Evolutionary conservation across 768 basidiomycete genomes (phyloP), one percentile per base, ranked within the genome.

Genomic region (Termitomyces sp.): DNA sequence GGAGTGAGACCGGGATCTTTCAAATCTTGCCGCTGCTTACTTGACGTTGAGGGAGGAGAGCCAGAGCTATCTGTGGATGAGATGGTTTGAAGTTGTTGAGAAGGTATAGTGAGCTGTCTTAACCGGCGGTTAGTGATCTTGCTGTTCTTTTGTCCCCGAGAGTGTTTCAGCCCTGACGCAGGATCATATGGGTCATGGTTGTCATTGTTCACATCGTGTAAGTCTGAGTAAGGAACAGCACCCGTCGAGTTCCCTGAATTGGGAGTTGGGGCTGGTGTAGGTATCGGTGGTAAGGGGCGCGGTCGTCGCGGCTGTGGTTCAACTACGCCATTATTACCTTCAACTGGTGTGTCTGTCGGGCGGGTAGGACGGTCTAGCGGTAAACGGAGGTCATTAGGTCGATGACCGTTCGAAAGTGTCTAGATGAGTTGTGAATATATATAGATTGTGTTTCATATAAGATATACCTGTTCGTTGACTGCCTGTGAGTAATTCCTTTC

Each of bases 271-370:
- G 57, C 60, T 34, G 67, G 61, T 31, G 65, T 66, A 43, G 67
- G 67, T 63, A 68, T 68, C 34, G 67, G 61, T 53, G 67, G 67
- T 59, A 68, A 53, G 31, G 67, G 67, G n/a, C 67, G 63, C 25
- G 65, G 60, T 49, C 67, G 61, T 29, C 65, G 61, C 4, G 60
- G 65, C 57, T 62, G 66, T n/a, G 55, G 53, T 37, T 65, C 65
- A 52, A 45, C 31, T 17, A 17, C n/a, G 52, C 48, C 59, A 36
- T 46, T 58, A 38, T 17, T 55, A 50, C 20, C 55, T 38, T 63
- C 61, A 10, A 55, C 29, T 12, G 61, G 20, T 31, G 59, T 58
- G 7, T 65, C 64, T 36, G 45, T 53, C 31, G 57, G 59, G 11
- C 58, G 63, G 20, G 56, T 51, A 14, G 58, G 37, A 14, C 61